phyloP scores from a whole-genome alignment of 768 basidiomycete genomes.

The Trametes villosa region DNA sequence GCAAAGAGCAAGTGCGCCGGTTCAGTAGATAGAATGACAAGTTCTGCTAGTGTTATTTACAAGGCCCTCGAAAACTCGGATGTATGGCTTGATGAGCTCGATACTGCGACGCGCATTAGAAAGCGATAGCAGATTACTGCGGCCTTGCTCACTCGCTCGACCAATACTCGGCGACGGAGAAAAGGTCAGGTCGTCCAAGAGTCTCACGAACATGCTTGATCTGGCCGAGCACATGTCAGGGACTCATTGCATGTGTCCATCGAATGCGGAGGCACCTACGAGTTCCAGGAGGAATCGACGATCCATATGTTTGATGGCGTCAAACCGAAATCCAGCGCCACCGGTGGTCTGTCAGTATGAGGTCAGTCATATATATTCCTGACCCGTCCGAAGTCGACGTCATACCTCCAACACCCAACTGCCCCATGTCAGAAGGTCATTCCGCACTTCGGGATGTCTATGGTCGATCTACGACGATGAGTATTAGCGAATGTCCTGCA shows the following conservation, averaged over 20 bases:
- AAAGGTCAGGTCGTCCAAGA: conserved; percentile 54
- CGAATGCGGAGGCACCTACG: conserved; percentile 44
- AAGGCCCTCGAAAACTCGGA: conserved; percentile 66
- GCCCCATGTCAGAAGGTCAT: conserved; percentile 80
- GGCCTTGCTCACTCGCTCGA: conserved; percentile 65
- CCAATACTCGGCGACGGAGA: conserved; percentile 85
- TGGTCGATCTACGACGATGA: conserved; percentile 40
- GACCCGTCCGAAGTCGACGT: neutral
- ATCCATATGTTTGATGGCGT: conserved; percentile 92
- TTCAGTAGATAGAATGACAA: neutral
- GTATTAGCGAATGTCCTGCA: neutral
- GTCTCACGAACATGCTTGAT: conserved; percentile 53
- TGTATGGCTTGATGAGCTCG: conserved; percentile 56
- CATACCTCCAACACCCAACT: conserved; percentile 68
- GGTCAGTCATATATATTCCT: neutral
- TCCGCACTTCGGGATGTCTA: conserved; percentile 76
- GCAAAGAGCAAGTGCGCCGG: conserved; percentile 5
- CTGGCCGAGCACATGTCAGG: neutral
- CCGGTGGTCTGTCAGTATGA: conserved; percentile 57
- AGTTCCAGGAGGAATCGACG: conserved; percentile 67
- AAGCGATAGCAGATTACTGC: too few relatives aligned
- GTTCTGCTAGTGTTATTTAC: conserved; percentile 39
- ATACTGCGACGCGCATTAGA: conserved; percentile 40
- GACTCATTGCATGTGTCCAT: neutral
- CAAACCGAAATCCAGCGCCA: conserved; percentile 79